Base-by-base conservation (phyloP, 805 yeast species). In the Millerago galiae region DNA sequence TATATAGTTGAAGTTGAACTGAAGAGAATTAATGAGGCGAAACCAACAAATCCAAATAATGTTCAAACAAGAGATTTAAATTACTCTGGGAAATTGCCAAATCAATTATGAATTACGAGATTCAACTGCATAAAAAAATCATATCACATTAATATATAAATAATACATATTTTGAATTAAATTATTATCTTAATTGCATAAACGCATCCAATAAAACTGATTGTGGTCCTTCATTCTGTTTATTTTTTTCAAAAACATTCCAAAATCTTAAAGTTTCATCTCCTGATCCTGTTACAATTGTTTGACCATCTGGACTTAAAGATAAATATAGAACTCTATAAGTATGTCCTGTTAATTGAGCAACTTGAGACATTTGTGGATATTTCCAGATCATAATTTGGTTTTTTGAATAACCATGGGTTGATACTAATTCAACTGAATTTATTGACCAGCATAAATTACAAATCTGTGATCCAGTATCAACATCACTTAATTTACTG, bases 251-350 rank as follows among this genome's bases (percentile, higher is more conserved):
- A 66, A 90, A 93, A 1, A 90, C 84, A 53, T 88, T 89, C 99
- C 99, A 93, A 59, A 93, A 87, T 49, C 99, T 64, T 43, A 93
- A 67, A 0, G 99, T 93, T 62, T 93, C 99, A 64, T 93, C 99
- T 5, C 98, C 99, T 1, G 99, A 97, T 2, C 99, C 99, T 0
- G 99, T 90, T 3, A 91, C 99, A 12, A 93, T 83, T 0, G 97
- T 89, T 48, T 87, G 89, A 1, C 99, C 99, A 64, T 93, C 98
- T 0, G 97, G 96, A 15, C 95, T 84, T 66, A 91, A 71, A 5
- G 96, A 78, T 52, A 93, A 68, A 60, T 93, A 93, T 38, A 93
- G 68, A 11, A 93, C 98, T 48, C 99, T 72, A 58, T 83, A 87
- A 1, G 96, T 87, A 59, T 93, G 99, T 0, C 98, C 99, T 12